Conservation (phyloP, 2,329 filamentous ascomycete genomes). For the Dactylonectria estremocensis region DNA sequence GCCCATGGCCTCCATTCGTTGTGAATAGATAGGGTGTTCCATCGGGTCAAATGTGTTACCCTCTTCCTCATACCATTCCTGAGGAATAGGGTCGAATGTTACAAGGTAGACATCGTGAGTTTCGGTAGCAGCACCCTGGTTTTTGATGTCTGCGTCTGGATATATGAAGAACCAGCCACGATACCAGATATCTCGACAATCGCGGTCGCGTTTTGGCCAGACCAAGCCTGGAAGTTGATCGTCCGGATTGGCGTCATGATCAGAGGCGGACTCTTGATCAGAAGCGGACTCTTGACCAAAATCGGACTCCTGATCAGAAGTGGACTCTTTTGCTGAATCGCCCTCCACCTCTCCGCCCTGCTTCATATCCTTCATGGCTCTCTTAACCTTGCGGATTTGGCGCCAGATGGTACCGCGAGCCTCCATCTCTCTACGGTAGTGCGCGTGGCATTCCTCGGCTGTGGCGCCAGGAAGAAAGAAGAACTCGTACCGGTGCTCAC, state of each 20-base stretch:
- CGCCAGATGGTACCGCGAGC: constrained; percentile 28
- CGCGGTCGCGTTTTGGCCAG: constrained; percentile 16
- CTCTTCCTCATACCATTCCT: constrained; percentile 17
- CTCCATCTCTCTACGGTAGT: constrained; percentile 22
- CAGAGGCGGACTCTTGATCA: neutral
- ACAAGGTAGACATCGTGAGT: constrained; percentile 7
- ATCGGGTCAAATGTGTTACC: constrained; percentile 12
- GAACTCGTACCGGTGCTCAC: constrained; percentile 12
- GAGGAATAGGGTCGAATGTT: constrained; percentile 25
- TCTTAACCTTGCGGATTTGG: constrained; percentile 19
- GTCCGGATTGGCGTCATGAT: neutral
- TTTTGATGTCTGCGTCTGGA: neutral
- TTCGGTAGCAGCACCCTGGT: neutral
- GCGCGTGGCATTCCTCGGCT: constrained; percentile 17
- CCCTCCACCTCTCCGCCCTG: constrained; percentile 4
- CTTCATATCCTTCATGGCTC: constrained; percentile 16
- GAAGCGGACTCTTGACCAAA: neutral
- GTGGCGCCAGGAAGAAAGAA: no score
- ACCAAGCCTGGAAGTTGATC: constrained; percentile 25
- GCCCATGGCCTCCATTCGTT: constrained; percentile 10
- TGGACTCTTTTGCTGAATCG: neutral
- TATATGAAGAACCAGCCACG: constrained; percentile 23
- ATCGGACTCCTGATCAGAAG: neutral
- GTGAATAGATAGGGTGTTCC: constrained; percentile 6
- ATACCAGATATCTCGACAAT: neutral